Percentiles rank a stretch among this genome's conserved stretches.
Evolutionary conservation across 2,329 filamentous ascomycete species (phyloP).

Genomic region (Paecilomyces niveus): DNA sequence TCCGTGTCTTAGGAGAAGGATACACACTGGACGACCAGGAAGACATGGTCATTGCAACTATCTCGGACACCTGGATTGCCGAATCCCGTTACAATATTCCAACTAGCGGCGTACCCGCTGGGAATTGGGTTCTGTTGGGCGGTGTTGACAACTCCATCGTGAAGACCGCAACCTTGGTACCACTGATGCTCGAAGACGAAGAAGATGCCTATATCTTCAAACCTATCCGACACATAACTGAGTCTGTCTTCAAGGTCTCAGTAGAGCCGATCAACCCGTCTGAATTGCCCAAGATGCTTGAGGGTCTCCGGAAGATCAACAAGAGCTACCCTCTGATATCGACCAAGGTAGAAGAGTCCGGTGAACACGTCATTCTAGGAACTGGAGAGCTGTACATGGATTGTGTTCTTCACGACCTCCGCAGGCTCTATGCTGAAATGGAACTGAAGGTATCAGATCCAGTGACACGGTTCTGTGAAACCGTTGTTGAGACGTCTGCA

Average conservation of each 20-base stretch:
- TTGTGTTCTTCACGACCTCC: slow-evolving; percentile 90
- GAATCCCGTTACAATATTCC: slow-evolving; percentile 91
- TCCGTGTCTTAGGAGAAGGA: slow-evolving; percentile 87
- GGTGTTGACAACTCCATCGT: slow-evolving; percentile 97
- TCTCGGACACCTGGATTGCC: slow-evolving; percentile 80
- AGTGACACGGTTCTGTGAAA: slow-evolving; percentile 95
- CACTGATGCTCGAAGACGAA: slow-evolving; percentile 70
- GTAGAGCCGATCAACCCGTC: slow-evolving; percentile 98
- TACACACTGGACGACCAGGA: slow-evolving; percentile 97
- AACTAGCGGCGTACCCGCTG: slow-evolving; percentile 84
- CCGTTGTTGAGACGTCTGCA: slow-evolving; percentile 91
- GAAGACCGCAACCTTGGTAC: slow-evolving; percentile 88
- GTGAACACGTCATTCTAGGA: slow-evolving; percentile 89
- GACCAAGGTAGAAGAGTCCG: slow-evolving; percentile 96
- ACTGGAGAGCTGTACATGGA: slow-evolving; percentile 99
- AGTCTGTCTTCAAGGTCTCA: slow-evolving; percentile 95
- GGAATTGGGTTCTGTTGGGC: slow-evolving; percentile 84
- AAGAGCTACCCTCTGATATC: slow-evolving; percentile 94
- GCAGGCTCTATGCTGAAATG: slow-evolving; percentile 94
- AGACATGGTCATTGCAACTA: slow-evolving; percentile 84
- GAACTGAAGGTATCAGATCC: slow-evolving; percentile 98
- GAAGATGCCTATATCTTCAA: slow-evolving; percentile 95
- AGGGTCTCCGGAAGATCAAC: slow-evolving; percentile 92
- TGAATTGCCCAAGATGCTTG: slow-evolving; percentile 96
- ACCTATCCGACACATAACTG: slow-evolving; percentile 87